Evolutionary conservation across 2,329 filamentous ascomycete genomes (phyloP).

Genomic region (Colletotrichum somersetense): DNA sequence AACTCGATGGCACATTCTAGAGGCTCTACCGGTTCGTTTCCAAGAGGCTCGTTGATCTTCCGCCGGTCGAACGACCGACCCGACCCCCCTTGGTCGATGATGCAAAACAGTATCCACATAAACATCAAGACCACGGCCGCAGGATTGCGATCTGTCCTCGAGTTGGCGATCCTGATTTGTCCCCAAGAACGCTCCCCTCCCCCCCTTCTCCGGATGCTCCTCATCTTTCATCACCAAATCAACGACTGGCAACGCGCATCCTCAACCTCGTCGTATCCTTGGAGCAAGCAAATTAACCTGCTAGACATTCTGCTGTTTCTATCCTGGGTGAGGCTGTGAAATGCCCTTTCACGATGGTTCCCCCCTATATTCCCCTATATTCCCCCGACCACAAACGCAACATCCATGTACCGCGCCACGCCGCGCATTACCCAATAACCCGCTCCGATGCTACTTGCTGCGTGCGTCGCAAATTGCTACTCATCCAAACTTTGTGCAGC

Average conservation of each 20-base stretch:
- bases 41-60: slow-evolving; percentile 19
- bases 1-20: slow-evolving; percentile 5
- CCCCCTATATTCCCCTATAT: slow-evolving; percentile 1
- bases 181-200: not conserved
- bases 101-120: slow-evolving; percentile 33
- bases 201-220: not conserved
- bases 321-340: slow-evolving; percentile 38
- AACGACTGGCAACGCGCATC: not conserved
- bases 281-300: no score
- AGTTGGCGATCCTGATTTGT: slow-evolving; percentile 21
- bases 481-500: slow-evolving; percentile 12
- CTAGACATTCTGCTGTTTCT: slow-evolving; percentile 17
- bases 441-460: not conserved
- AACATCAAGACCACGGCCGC: slow-evolving; percentile 25
- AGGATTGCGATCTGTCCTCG: slow-evolving; percentile 26
- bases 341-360: not conserved
- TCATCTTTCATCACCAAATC: slow-evolving; percentile 5
- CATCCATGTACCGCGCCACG: slow-evolving; percentile 1
- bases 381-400: not conserved
- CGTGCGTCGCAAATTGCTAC: slow-evolving; percentile 5
- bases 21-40: slow-evolving; percentile 35
- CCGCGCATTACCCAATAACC: slow-evolving; percentile 1
- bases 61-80: slow-evolving; percentile 11
- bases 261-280: slow-evolving; percentile 4
- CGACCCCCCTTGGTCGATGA: slow-evolving; percentile 11